Evolutionary conservation across 2,329 filamentous ascomycete genomes (phyloP), one percentile per base, ranked within the genome.

Genomic region (Trichoderma arundinaceum): DNA sequence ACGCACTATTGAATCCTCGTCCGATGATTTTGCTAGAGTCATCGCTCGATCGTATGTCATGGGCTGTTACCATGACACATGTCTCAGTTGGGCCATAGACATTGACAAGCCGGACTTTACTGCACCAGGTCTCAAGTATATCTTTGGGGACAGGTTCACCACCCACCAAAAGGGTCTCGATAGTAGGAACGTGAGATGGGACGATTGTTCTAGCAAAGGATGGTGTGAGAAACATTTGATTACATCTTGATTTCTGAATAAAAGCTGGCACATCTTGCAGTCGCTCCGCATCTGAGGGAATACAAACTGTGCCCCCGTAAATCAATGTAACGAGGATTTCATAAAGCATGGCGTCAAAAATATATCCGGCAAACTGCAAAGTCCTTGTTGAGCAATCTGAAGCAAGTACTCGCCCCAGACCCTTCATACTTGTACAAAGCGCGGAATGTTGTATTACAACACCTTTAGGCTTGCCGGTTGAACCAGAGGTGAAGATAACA

Each of bases 51-150:
- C 15, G 35, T 7, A 63, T n/a, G n/a, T 53, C 49, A 33, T 67
- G 51, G 2, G 9, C 22, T 39, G 53, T 35, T 10, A 38, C 60
- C 19, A 49, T 51, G 19, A 81, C 74, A 46, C 76, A 75, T 46
- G 73, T 72, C 71, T 81, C 80, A 4, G 79, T 77, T 19, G 80
- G 79, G 0, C 80, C 80, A 67, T 80, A 82, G 0, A 72, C 76
- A 71, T 80, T 79, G 57, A 78, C 66, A 46, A 79, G 70, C 64
- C 74, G 72, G 22, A 78, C 72, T 69, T 71, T 75, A 43, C 68
- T 39, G 10, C 41, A 32, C 65, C 58, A 66, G 3, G n/a, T 39
- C 35, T 52, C 32, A 3, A 66, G 13, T n/a, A 44, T 57, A 9
- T 64, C 52, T 6, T 38, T 48, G 7, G 33, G n/a, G 8, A 46